These are phyloP conservation scores for Diplodia seriata DNA, from an alignment of 2,329 filamentous ascomycete genomes.

Conservation along the genomic window DNA sequence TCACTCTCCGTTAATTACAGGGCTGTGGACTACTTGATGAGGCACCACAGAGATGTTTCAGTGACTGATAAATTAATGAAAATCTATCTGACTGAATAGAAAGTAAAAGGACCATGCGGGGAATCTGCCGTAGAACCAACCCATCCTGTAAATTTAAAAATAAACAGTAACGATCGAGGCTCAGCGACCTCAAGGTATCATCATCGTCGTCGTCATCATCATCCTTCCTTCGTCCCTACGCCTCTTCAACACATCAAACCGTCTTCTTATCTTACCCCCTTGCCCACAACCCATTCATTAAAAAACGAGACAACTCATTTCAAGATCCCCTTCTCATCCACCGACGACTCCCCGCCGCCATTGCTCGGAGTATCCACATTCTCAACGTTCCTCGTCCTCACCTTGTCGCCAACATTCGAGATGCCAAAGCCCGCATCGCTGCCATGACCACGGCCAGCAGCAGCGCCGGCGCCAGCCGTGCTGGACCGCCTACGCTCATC, in stretches of 20 bases:
- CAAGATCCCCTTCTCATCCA: slow-evolving; percentile 6
- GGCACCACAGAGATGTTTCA: too few species aligned
- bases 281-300: background rate
- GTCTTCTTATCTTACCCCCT: background rate
- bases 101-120: too few species aligned
- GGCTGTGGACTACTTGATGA: too few species aligned
- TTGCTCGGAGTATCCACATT: slow-evolving; percentile 9
- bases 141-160: background rate
- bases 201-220: background rate
- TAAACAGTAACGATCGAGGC: background rate
- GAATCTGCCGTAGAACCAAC: too few species aligned
- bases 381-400: slow-evolving; percentile 23
- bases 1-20: too few species aligned
- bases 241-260: background rate
- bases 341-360: background rate
- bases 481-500: background rate
- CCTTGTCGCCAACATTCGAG: slow-evolving; percentile 30
- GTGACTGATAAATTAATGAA: too few species aligned
- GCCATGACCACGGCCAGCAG: background rate
- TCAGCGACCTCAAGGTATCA: slow-evolving; percentile 5
- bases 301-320: background rate
- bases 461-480: background rate
- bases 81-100: too few species aligned
- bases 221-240: too few species aligned
- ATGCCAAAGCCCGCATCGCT: slow-evolving; percentile 10